phyloP scores from a whole-genome alignment of 1,284 basidiomycete species.

The Thelephora terrestris region DNA sequence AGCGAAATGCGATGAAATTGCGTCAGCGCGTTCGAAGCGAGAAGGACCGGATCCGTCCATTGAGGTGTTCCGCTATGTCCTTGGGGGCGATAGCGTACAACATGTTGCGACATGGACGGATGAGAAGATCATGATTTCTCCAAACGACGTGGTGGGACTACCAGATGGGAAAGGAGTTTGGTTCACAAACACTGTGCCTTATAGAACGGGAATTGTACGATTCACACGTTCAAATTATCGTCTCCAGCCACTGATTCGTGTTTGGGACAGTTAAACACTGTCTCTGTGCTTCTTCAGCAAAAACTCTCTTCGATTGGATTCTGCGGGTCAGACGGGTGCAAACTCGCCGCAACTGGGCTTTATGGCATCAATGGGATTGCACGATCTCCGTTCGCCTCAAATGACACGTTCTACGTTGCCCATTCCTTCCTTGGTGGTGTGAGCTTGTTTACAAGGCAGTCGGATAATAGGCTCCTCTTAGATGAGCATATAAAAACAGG shows the following conservation, averaged over 20 bases:
- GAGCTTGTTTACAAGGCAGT: slow-evolving; percentile 42
- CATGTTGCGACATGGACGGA: slow-evolving; percentile 52
- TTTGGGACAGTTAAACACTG: neutral
- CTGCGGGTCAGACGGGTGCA: slow-evolving; percentile 54
- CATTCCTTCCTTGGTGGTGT: slow-evolving; percentile 31
- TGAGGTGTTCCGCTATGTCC: slow-evolving; percentile 54
- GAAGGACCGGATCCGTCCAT: slow-evolving; percentile 62
- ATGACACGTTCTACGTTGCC: slow-evolving; percentile 50
- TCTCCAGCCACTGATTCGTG: no score
- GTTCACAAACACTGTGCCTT: slow-evolving; percentile 57
- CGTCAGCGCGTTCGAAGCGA: slow-evolving; percentile 9
- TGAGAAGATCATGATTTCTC: slow-evolving; percentile 43
- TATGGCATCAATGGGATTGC: slow-evolving; percentile 48
- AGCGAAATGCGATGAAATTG: no score
- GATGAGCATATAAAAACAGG: slow-evolving; percentile 36
- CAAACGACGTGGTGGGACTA: slow-evolving; percentile 61
- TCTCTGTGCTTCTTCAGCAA: slow-evolving; percentile 11
- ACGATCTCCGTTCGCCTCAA: slow-evolving; percentile 23
- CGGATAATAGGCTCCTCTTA: slow-evolving; percentile 42
- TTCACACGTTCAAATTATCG: neutral
- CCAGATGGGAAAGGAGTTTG: slow-evolving; percentile 51
- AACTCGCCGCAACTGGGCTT: slow-evolving; percentile 35
- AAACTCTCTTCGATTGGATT: slow-evolving; percentile 40
- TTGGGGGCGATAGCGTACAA: slow-evolving; percentile 34
- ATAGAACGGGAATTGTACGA: slow-evolving; percentile 30